Evolutionary conservation across 768 basidiomycete genomes (phyloP).

Genomic region (Auricularia sp.): DNA sequence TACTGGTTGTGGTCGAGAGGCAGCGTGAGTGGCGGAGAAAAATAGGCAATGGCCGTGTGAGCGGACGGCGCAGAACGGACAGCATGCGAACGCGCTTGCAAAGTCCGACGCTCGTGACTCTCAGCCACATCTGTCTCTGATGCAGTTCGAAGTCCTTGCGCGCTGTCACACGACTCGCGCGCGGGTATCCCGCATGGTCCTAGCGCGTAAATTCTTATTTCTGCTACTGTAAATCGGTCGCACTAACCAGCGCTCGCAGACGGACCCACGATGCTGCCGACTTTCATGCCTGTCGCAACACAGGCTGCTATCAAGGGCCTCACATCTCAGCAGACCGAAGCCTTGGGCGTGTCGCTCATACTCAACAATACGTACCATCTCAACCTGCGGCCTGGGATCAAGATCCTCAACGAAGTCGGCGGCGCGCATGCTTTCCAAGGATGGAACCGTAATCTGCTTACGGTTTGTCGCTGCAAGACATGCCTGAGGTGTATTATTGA

Average conservation of each 20-base stretch:
- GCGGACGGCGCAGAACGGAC: background rate
- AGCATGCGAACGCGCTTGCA: background rate
- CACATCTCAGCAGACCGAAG: constrained; percentile 76
- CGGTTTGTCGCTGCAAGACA: constrained; percentile 32
- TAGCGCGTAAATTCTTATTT: constrained; percentile 50
- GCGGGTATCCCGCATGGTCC: constrained; percentile 74
- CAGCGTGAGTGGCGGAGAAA: background rate
- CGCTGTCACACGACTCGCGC: constrained; percentile 75
- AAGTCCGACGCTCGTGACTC: background rate
- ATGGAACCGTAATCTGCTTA: constrained; percentile 78
- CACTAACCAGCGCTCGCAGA: constrained; percentile 32
- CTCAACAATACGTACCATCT: constrained; percentile 89
- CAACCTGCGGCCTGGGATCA: constrained; percentile 72
- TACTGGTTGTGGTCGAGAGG: background rate
- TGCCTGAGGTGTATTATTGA: constrained; percentile 1
- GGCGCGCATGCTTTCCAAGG: constrained; percentile 89
- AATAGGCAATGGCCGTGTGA: background rate
- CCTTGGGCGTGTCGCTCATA: constrained; percentile 71
- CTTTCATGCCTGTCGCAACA: constrained; percentile 91
- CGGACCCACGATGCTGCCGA: constrained; percentile 73
- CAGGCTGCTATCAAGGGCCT: constrained; percentile 88
- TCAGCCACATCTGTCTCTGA: constrained; percentile 16
- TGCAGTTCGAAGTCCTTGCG: constrained; percentile 79
- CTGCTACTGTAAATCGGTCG: background rate
- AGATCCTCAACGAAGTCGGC: constrained; percentile 62